Conservation (phyloP, 768 basidiomycete species). For the Chiua virens region DNA sequence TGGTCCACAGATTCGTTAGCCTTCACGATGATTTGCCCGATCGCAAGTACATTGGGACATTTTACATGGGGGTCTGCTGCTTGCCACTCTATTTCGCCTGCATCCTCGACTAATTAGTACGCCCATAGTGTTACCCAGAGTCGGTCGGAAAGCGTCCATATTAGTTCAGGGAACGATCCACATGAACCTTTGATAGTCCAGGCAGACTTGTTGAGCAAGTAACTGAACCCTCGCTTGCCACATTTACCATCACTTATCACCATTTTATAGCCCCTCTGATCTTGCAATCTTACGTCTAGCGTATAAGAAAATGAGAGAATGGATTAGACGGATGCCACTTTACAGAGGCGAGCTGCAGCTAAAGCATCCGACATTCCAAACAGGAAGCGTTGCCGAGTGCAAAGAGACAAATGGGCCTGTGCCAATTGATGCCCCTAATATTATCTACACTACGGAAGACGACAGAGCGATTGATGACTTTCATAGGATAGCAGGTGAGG, state of each 20-base stretch:
- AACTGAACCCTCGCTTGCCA: not conserved
- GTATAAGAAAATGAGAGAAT: constrained; percentile 30
- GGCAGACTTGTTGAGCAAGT: constrained; percentile 48
- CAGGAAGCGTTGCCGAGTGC: constrained; percentile 29
- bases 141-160: constrained; percentile 50
- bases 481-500: constrained; percentile 19
- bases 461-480: constrained; percentile 34
- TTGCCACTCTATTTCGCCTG: not conserved
- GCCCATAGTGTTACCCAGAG: constrained; percentile 39
- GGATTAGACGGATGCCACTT: constrained; percentile 40
- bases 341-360: constrained; percentile 36
- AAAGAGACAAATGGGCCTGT: constrained; percentile 18
- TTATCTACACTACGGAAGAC: constrained; percentile 35
- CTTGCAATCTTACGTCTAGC: constrained; percentile 24
- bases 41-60: constrained; percentile 14
- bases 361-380: constrained; percentile 13
- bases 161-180: constrained; percentile 39
- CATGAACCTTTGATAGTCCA: constrained; percentile 43
- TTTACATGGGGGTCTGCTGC: constrained; percentile 32
- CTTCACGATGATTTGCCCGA: constrained; percentile 8
- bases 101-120: not conserved
- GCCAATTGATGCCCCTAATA: constrained; percentile 26
- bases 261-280: constrained; percentile 20
- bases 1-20: constrained; percentile 7
- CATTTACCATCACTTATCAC: not conserved